Evolutionary conservation across 148 eudicot species (phyloP).

Genomic region (Limonium bicolor): DNA sequence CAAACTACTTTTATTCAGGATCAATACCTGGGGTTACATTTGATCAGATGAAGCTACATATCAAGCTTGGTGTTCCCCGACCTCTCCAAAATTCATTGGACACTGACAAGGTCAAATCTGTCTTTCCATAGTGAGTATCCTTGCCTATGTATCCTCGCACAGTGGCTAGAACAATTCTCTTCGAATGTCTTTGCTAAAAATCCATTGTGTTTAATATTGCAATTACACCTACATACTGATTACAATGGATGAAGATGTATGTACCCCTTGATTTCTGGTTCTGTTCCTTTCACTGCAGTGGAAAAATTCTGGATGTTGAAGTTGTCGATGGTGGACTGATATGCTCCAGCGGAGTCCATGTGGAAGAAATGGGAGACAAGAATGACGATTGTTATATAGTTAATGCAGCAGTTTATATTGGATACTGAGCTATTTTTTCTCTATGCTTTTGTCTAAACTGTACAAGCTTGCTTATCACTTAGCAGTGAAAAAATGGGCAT

Average conservation of each 20-base stretch:
- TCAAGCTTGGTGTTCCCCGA: slow-evolving; percentile 89
- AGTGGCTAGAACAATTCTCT: too few relatives aligned
- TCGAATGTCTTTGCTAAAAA: too few relatives aligned
- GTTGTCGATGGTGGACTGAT: slow-evolving; percentile 90
- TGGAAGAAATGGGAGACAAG: slow-evolving; percentile 98
- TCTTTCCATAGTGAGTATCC: slow-evolving; percentile 86
- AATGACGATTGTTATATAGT: slow-evolving; percentile 91
- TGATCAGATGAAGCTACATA: slow-evolving; percentile 85
- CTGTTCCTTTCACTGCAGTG: slow-evolving; percentile 25
- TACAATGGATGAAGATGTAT: too few relatives aligned
- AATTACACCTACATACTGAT: too few relatives aligned
- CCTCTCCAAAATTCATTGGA: slow-evolving; percentile 59
- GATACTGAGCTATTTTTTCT: too few relatives aligned
- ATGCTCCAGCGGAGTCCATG: slow-evolving; percentile 95
- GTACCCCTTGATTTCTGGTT: not conserved
- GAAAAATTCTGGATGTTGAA: slow-evolving; percentile 60
- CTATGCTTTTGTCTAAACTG: too few relatives aligned
- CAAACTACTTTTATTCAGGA: slow-evolving; percentile 34
- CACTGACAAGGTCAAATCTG: slow-evolving; percentile 81
- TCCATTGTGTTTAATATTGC: too few relatives aligned
- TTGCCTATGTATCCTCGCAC: not conserved
- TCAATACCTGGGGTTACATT: slow-evolving; percentile 87
- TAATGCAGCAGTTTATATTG: slow-evolving; percentile 96
- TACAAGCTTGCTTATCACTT: too few relatives aligned
- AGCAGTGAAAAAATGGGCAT: too few relatives aligned